Percentiles rank a stretch among this genome's conserved stretches.
phyloP scores from a whole-genome alignment of 495 filamentous ascomycete genomes.

The Aspergillus sclerotioniger region DNA sequence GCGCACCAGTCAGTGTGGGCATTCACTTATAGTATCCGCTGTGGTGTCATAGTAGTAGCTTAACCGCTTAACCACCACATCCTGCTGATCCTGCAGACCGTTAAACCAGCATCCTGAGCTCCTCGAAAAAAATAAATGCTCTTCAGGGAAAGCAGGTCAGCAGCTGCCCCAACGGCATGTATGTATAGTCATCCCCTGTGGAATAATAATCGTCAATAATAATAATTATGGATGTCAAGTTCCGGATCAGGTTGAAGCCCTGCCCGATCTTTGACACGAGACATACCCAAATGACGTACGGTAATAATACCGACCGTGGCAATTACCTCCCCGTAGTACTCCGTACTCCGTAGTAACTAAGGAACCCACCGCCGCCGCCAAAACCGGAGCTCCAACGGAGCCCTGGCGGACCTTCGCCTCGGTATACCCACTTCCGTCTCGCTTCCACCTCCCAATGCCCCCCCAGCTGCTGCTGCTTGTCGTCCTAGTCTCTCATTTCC shows the following conservation, averaged over 20 bases:
- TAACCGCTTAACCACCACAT: background rate
- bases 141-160: background rate
- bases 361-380: background rate
- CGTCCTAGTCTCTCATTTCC: background rate
- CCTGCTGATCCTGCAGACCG: background rate
- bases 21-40: background rate
- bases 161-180: background rate
- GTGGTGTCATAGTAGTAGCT: background rate
- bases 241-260: too few relatives aligned
- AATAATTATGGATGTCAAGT: too few relatives aligned
- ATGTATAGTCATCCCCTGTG: background rate
- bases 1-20: background rate
- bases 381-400: slow-evolving; percentile 6
- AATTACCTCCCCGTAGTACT: too few relatives aligned
- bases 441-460: background rate
- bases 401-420: background rate
- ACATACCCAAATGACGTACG: too few relatives aligned
- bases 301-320: too few relatives aligned
- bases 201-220: too few relatives aligned
- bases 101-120: background rate
- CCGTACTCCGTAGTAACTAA: background rate
- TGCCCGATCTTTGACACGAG: too few relatives aligned
- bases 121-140: too few relatives aligned
- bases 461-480: background rate
- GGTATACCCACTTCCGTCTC: background rate